phyloP scores from a whole-genome alignment of 192 early-diverging fungal genomes.

The Coemansia aciculifera region DNA sequence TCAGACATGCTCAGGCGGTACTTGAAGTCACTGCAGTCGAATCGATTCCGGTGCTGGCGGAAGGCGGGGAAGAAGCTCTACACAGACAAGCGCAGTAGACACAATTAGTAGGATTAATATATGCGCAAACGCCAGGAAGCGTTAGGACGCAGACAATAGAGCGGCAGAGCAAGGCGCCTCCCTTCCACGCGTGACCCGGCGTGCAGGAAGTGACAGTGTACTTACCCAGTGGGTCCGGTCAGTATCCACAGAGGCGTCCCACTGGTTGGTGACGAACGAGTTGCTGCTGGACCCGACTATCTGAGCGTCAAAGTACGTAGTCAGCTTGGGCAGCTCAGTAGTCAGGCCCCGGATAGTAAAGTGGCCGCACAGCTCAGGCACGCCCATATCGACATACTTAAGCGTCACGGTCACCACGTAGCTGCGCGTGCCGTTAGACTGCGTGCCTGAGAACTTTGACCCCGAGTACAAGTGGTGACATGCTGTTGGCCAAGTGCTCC shows the following conservation, averaged over 20 bases:
- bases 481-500: slow-evolving; percentile 55
- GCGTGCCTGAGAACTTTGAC: slow-evolving; percentile 45
- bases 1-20: slow-evolving; percentile 58
- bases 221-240: slow-evolving; percentile 72
- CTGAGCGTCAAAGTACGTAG: slow-evolving; percentile 78
- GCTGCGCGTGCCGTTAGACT: slow-evolving; percentile 51
- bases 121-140: background rate
- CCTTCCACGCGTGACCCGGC: background rate
- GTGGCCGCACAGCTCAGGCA: slow-evolving; percentile 70
- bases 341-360: slow-evolving; percentile 76
- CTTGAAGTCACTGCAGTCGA: slow-evolving; percentile 38
- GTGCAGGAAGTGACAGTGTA: background rate
- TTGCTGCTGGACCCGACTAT: slow-evolving; percentile 63
- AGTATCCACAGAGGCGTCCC: slow-evolving; percentile 69
- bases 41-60: slow-evolving; percentile 34
- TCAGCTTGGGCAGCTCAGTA: slow-evolving; percentile 65
- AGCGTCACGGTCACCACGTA: slow-evolving; percentile 43
- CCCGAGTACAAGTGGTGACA: slow-evolving; percentile 57
- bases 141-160: background rate
- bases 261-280: slow-evolving; percentile 72
- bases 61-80: slow-evolving; percentile 56
- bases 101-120: slow-evolving; percentile 9
- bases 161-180: background rate
- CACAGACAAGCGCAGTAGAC: background rate
- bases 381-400: slow-evolving; percentile 64